These are phyloP conservation scores for Tephrocybe rancida DNA, from an alignment of 768 basidiomycete genomes.

Conservation along the genomic window DNA sequence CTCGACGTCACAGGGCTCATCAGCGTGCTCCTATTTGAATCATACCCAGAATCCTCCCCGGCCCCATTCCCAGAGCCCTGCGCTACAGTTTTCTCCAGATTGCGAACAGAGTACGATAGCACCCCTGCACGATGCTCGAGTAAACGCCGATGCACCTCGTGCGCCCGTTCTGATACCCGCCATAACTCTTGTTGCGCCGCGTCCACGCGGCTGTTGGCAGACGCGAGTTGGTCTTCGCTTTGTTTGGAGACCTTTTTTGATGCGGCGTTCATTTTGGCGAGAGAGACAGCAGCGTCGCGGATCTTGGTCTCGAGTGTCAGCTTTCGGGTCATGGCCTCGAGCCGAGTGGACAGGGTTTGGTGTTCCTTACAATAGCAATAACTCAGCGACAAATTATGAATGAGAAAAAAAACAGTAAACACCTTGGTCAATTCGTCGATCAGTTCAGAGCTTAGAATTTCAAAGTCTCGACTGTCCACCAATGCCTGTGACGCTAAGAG, in stretches of 20 bases:
- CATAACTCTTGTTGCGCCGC: conserved; percentile 70
- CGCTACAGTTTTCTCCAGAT: conserved; percentile 50
- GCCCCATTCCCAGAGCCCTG: conserved; percentile 30
- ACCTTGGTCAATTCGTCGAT: conserved; percentile 57
- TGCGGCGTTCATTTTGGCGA: conserved; percentile 66
- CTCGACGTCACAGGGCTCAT: conserved; percentile 52
- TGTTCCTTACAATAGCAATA: conserved; percentile 60
- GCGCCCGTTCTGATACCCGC: conserved; percentile 63
- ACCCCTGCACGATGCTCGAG: conserved; percentile 86
- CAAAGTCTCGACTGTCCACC: conserved; percentile 85
- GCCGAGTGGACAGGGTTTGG: conserved; percentile 64
- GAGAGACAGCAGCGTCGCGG: conserved; percentile 80
- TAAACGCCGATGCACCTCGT: conserved; percentile 63
- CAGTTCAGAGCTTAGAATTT: conserved; percentile 63
- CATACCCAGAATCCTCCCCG: conserved; percentile 53
- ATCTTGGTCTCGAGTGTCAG: conserved; percentile 84
- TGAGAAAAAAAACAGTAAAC: conserved; percentile 1
- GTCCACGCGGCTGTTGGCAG: conserved; percentile 75
- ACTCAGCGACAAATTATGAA: conserved; percentile 9
- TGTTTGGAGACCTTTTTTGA: conserved; percentile 65
- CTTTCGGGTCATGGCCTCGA: conserved; percentile 70
- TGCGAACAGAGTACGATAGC: conserved; percentile 69
- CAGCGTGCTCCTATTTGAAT: conserved; percentile 50
- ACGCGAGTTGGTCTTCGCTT: conserved; percentile 70
- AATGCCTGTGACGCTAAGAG: conserved; percentile 92